phyloP scores from a whole-genome alignment of 176 grass and related monocot genomes.

The Areca catechu region DNA sequence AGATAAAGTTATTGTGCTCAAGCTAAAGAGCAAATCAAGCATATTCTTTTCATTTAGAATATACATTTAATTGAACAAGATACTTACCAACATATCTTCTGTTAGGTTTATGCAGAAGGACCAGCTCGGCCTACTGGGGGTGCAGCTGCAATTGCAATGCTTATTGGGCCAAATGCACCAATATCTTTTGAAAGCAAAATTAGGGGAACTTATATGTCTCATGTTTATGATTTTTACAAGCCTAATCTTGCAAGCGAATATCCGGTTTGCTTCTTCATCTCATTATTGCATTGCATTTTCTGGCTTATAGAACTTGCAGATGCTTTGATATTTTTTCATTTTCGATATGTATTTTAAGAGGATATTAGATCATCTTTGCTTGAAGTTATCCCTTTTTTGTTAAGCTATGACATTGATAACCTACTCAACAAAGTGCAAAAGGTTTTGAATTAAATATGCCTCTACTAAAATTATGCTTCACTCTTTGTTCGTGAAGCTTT shows the following conservation, averaged over 20 bases:
- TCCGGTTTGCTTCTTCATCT: slow-evolving; percentile 44
- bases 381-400: too few relatives aligned
- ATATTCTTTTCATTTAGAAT: too few relatives aligned
- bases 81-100: slow-evolving; percentile 13
- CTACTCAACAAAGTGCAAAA: too few relatives aligned
- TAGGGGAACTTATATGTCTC: slow-evolving; percentile 83
- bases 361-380: too few relatives aligned
- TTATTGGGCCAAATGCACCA: slow-evolving; percentile 93
- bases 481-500: too few relatives aligned
- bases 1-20: too few relatives aligned
- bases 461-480: too few relatives aligned
- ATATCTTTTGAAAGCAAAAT: slow-evolving; percentile 92
- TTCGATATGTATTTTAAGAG: too few relatives aligned
- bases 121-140: slow-evolving; percentile 86
- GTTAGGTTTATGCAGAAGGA: slow-evolving; percentile 94
- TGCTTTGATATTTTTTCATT: neutral
- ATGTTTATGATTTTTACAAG: slow-evolving; percentile 98
- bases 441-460: too few relatives aligned
- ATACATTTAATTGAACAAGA: too few relatives aligned
- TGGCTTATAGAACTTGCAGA: neutral
- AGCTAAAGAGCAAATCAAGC: too few relatives aligned
- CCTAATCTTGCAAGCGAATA: slow-evolving; percentile 97
- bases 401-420: too few relatives aligned
- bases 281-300: slow-evolving; percentile 3
- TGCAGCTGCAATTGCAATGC: slow-evolving; percentile 89